Percentiles rank a stretch among this genome's conserved stretches.
These are phyloP conservation scores for Scutellaria baicalensis DNA, from an alignment of 257 asterid species.

Conservation along the genomic window DNA sequence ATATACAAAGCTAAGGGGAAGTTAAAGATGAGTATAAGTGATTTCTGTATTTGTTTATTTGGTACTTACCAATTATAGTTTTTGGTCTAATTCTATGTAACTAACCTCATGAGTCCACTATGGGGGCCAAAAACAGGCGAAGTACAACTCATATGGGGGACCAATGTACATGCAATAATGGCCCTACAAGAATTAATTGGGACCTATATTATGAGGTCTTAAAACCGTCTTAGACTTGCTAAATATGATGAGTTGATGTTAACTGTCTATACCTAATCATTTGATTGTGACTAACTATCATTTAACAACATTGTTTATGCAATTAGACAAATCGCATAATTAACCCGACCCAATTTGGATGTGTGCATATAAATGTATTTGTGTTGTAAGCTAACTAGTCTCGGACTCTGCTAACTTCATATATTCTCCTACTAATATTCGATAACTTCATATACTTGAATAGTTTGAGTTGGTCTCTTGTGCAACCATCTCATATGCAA, in stretches of 20 bases:
- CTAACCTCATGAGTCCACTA: constrained; percentile 33
- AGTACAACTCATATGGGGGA: constrained; percentile 41
- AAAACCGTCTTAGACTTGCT: constrained; percentile 18
- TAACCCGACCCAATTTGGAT: too few species aligned
- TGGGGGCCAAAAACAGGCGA: constrained; percentile 46
- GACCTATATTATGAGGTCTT: not conserved
- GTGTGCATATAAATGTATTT: too few species aligned
- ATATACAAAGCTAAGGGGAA: constrained; percentile 26
- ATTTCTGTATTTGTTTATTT: constrained; percentile 27
- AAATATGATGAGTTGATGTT: constrained; percentile 12
- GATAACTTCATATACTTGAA: too few species aligned
- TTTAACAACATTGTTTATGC: constrained; percentile 5
- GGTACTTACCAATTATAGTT: constrained; percentile 20
- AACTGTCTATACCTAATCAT: constrained; percentile 35
- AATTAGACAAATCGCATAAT: too few species aligned
- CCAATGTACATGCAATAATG: constrained; percentile 34
- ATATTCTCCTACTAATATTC: too few species aligned
- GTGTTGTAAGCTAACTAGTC: too few species aligned
- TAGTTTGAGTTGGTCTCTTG: too few species aligned
- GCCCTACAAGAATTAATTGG: not conserved
- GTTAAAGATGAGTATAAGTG: constrained; percentile 19
- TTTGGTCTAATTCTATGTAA: constrained; percentile 27
- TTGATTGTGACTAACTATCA: constrained; percentile 23
- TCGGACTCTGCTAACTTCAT: too few species aligned
- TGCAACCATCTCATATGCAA: too few species aligned